Percentiles rank a stretch among this genome's conserved stretches.
phyloP scores from a whole-genome alignment of 2,329 filamentous ascomycete genomes.

The Penicillium palitans region DNA sequence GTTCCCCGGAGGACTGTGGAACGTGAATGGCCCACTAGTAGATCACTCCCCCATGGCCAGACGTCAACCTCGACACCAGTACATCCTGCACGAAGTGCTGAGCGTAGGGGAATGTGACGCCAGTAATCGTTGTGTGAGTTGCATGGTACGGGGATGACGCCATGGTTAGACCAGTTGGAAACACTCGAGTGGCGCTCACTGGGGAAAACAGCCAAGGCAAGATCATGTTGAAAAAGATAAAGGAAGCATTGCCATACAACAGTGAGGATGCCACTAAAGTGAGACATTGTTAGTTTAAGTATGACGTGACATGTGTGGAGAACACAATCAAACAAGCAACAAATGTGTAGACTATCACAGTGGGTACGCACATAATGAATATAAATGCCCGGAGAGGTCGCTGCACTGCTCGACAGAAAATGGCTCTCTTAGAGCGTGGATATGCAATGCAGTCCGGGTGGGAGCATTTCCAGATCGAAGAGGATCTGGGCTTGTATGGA shows the following conservation, averaged over 20 bases:
- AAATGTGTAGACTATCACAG: not conserved
- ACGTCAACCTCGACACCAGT: constrained; percentile 69
- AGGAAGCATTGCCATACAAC: constrained; percentile 4
- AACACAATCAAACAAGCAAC: not conserved
- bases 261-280: not conserved
- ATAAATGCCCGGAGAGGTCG: constrained; percentile 10
- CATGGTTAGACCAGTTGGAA: constrained; percentile 23
- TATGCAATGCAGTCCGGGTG: constrained; percentile 4
- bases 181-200: not conserved
- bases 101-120: constrained; percentile 62
- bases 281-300: not conserved
- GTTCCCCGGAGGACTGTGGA: constrained; percentile 58
- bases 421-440: not conserved
- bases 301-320: not conserved
- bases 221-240: not conserved
- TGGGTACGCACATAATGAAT: constrained; percentile 8
- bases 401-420: constrained; percentile 3
- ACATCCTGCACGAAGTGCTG: constrained; percentile 61
- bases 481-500: not conserved
- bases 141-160: constrained; percentile 56
- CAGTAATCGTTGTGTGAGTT: constrained; percentile 74
- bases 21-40: constrained; percentile 65
- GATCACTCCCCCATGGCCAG: constrained; percentile 59
- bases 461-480: constrained; percentile 9
- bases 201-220: not conserved